phyloP scores from a whole-genome alignment of 768 basidiomycete species.

The Rhizopogon vesiculosus region DNA sequence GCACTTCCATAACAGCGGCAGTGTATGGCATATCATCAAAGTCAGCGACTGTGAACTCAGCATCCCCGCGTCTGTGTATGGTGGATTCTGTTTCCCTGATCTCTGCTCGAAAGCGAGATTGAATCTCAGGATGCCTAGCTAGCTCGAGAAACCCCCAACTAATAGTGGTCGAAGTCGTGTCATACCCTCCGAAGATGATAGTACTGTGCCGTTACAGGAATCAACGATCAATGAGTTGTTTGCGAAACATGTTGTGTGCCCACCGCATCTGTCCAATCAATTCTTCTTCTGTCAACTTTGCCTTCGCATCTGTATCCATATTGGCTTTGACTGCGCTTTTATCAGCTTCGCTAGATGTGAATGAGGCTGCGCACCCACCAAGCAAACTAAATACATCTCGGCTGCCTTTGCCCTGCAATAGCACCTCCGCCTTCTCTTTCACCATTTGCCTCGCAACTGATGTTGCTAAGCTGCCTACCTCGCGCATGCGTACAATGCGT shows the following conservation, averaged over 20 bases:
- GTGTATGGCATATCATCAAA: constrained; percentile 50
- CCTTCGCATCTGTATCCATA: no score
- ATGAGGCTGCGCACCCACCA: constrained; percentile 23
- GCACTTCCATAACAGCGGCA: constrained; percentile 40
- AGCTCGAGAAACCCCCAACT: constrained; percentile 16
- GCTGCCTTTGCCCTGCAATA: constrained; percentile 4
- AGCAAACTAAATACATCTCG: constrained; percentile 27
- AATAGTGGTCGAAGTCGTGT: constrained; percentile 55
- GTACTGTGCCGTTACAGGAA: constrained; percentile 23
- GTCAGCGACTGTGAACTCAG: constrained; percentile 36
- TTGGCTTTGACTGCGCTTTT: not conserved
- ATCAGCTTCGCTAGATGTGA: not conserved
- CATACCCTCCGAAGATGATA: constrained; percentile 48
- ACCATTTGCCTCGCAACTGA: constrained; percentile 7
- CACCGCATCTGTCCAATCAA: constrained; percentile 14
- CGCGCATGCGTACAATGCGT: constrained; percentile 1
- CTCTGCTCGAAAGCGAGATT: no score
- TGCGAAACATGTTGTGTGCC: not conserved
- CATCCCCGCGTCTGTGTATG: constrained; percentile 28
- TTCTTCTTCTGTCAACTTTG: not conserved
- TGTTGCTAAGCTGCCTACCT: not conserved
- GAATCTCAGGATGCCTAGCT: no score
- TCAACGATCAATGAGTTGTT: not conserved
- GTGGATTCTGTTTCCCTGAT: no score
- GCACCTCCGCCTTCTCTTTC: constrained; percentile 8